Evolutionary conservation across 2,329 filamentous ascomycete genomes (phyloP).

Genomic region (Colletotrichum tanaceti): DNA sequence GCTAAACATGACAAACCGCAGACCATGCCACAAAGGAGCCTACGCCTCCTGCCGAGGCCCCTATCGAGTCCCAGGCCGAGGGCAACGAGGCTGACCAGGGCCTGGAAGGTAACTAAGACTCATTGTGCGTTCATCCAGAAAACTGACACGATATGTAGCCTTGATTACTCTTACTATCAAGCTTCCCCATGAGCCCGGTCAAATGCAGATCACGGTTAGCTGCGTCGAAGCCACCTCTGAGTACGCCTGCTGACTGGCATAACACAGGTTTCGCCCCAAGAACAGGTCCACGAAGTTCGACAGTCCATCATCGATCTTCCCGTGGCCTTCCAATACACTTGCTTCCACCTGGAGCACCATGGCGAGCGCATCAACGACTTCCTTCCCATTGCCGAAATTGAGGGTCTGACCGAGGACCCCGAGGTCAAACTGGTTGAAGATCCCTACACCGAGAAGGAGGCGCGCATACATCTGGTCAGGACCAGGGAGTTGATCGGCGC

Average conservation of each 20-base stretch:
- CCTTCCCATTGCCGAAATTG: constrained; percentile 88
- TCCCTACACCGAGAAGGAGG: constrained; percentile 98
- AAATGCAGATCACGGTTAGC: constrained; percentile 86
- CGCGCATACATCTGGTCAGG: constrained; percentile 91
- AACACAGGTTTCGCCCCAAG: constrained; percentile 83
- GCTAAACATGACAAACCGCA: constrained; percentile 22
- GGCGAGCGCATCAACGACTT: constrained; percentile 95
- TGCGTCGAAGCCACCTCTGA: not conserved
- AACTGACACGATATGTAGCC: constrained; percentile 52
- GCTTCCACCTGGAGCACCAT: constrained; percentile 95
- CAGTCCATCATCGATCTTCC: constrained; percentile 96
- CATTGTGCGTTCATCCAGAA: not conserved
- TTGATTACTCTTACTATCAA: constrained; percentile 77
- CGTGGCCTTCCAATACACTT: constrained; percentile 94
- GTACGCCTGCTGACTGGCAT: constrained; percentile 24
- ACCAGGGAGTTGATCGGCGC: constrained; percentile 94
- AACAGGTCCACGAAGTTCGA: constrained; percentile 96
- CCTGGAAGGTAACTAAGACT: constrained; percentile 25
- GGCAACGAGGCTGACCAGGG: constrained; percentile 32
- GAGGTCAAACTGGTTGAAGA: constrained; percentile 89
- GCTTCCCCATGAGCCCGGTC: constrained; percentile 81
- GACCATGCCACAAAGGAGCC: constrained; percentile 34
- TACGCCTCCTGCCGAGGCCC: constrained; percentile 15
- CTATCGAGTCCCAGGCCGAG: constrained; percentile 22
- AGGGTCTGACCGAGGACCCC: constrained; percentile 79